These are phyloP conservation scores for Neoboletus subvelutipes DNA, from an alignment of 768 basidiomycete genomes.

Conservation along the genomic window DNA sequence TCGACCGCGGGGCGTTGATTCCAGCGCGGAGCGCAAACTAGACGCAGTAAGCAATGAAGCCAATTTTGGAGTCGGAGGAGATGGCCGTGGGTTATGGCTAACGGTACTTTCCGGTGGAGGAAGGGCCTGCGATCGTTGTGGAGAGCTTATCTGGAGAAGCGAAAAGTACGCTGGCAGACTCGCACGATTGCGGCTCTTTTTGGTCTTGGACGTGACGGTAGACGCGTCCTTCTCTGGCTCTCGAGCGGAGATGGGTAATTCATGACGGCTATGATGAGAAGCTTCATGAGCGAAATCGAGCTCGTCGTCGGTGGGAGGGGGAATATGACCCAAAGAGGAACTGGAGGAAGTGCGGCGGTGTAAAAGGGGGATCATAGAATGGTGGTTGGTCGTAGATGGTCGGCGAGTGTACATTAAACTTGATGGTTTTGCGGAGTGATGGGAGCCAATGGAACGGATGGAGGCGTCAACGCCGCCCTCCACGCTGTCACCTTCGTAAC, in stretches of 20 bases:
- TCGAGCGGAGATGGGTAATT: constrained; percentile 32
- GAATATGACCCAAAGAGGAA: constrained; percentile 31
- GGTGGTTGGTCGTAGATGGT: constrained; percentile 70
- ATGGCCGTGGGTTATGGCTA: constrained; percentile 39
- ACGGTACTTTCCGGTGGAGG: constrained; percentile 50
- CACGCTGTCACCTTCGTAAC: constrained; percentile 27
- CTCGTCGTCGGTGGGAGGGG: constrained; percentile 45
- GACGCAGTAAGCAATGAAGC: constrained; percentile 33
- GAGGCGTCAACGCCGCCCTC: constrained; percentile 41
- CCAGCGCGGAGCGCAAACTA: constrained; percentile 37
- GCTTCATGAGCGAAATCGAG: constrained; percentile 40
- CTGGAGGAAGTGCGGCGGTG: constrained; percentile 51
- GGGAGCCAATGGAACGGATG: constrained; percentile 42
- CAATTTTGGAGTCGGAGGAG: constrained; percentile 62
- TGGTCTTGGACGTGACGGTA: constrained; percentile 40
- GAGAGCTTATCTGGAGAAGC: constrained; percentile 55
- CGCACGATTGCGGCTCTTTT: constrained; percentile 62
- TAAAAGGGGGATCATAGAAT: constrained; percentile 55
- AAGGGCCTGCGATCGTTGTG: constrained; percentile 35
- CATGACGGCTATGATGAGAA: constrained; percentile 24
- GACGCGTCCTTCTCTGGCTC: constrained; percentile 26
- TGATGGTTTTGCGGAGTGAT: constrained; percentile 38
- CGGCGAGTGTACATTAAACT: constrained; percentile 65
- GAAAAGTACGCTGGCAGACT: constrained; percentile 78
- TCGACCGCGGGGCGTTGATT: constrained; percentile 54